Evolutionary conservation across 2,329 filamentous ascomycete genomes (phyloP), one percentile per base, ranked within the genome.

Genomic region (Xylariaceae sp.): DNA sequence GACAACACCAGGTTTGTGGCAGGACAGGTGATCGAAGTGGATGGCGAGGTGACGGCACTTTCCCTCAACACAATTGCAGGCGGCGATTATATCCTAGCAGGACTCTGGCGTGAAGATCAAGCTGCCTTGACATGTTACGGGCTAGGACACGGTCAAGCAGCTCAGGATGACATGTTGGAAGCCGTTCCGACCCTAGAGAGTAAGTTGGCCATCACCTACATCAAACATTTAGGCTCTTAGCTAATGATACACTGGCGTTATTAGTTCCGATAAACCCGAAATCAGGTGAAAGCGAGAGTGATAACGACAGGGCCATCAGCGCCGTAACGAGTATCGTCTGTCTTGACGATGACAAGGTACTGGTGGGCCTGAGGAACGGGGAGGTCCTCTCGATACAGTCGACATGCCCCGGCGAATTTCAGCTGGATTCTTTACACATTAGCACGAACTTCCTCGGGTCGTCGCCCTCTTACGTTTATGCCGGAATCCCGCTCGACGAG

Each of bases 361-460:
- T 69, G 4, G 51, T 66, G 7, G 75, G 75, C 7, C 76, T 71
- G 17, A 66, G 73, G 36, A 70, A 69, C 40, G 76, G 76, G 1
- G 65, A 73, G 24, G 54, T 78, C 2, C 53, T 74, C 18, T 71
- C 63, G 0, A 38, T 73, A 12, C 31, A 40, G 8, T 11, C 27
- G 9, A 45, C 57, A 5, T 31, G 46, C 16, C 26, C 37, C 11
- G 19, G 27, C 2, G 41, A 55, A 11, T 45, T 58, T 9, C 27
- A 5, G 19, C 44, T 14, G 35, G 40, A 38, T 21, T 51, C 18
- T 29, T 30, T 14, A 40, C 43, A 31, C 40, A 54, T 11, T 51
- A 44, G 40, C 38, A 42, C 30, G 3, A 44, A 42, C 19, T 36
- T 40, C 32, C 51, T 60, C 36, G 59, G 59, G 6, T 26, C 44